A percentile compares a stretch with the other conserved stretches of the same genome.
Conservation (phyloP, 257 asterid species). For the Verbascum thapsus region DNA sequence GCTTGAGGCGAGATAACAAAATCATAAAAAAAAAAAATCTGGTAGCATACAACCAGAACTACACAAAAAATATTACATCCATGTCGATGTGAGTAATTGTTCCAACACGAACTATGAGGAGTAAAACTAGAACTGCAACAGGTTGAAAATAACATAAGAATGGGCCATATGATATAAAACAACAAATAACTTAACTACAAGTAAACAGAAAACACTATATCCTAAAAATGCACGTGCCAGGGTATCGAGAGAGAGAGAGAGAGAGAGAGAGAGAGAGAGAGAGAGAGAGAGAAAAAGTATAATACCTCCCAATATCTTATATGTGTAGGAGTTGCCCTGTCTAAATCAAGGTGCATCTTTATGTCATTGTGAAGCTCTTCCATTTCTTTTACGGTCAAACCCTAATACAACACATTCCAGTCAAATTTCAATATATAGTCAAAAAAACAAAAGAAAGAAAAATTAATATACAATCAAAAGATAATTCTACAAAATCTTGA, state of each 20-base stretch:
- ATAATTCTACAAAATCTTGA: conserved; percentile 12
- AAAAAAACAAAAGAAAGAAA: too few relatives aligned
- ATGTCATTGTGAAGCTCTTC: conserved; percentile 93
- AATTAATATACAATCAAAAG: conserved; percentile 29
- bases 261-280: conserved; percentile 1
- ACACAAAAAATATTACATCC: conserved; percentile 14
- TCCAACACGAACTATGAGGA: not conserved
- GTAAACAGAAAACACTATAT: conserved; percentile 14
- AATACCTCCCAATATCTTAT: conserved; percentile 87
- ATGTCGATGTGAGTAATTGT: conserved; percentile 10
- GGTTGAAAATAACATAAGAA: conserved; percentile 4
- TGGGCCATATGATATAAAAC: conserved; percentile 16
- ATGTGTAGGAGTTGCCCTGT: conserved; percentile 81
- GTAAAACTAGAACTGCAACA: conserved; percentile 18
- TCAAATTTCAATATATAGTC: conserved; percentile 33
- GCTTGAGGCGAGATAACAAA: not conserved
- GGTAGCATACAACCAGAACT: not conserved
- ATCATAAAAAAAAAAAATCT: not conserved
- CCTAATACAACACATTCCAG: conserved; percentile 41
- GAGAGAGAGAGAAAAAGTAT: conserved; percentile 5
- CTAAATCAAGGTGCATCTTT: conserved; percentile 90
- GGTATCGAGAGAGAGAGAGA: not conserved
- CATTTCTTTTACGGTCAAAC: conserved; percentile 83
- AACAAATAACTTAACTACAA: conserved; percentile 22
- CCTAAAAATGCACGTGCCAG: not conserved